These are phyloP conservation scores for Penicillium manginii DNA, from an alignment of 495 filamentous ascomycete species.

Conservation along the genomic window DNA sequence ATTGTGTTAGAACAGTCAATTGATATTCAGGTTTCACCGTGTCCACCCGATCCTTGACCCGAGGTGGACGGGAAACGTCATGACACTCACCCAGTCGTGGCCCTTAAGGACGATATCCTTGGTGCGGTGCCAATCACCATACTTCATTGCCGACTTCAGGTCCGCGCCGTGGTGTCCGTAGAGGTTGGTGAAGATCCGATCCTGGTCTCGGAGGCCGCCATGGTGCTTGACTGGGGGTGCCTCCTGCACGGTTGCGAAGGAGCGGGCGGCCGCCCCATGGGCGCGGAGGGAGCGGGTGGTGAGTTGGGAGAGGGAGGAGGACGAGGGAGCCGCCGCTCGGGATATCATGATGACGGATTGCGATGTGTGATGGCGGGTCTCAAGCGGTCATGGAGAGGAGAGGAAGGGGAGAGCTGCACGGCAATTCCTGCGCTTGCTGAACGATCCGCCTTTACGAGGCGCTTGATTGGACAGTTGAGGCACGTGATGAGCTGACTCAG, in stretches of 20 bases:
- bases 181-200: constrained; percentile 98
- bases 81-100: constrained; percentile 80
- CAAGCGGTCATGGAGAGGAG: constrained; percentile 33
- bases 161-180: constrained; percentile 91
- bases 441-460: constrained; percentile 48
- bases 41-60: constrained; percentile 10
- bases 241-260: constrained; percentile 90
- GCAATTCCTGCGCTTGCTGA: constrained; percentile 54
- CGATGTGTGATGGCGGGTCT: constrained; percentile 32
- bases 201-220: constrained; percentile 90
- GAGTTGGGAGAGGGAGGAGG: constrained; percentile 54
- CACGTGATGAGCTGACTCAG: constrained; percentile 39
- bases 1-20: constrained; percentile 26
- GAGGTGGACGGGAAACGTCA: constrained; percentile 4
- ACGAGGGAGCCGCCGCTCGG: constrained; percentile 53
- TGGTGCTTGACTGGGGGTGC: constrained; percentile 71
- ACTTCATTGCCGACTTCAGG: constrained; percentile 93
- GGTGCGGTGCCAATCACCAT: constrained; percentile 98
- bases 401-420: constrained; percentile 36
- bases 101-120: constrained; percentile 98
- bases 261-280: constrained; percentile 58
- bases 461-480: constrained; percentile 39
- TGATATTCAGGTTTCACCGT: constrained; percentile 1
- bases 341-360: constrained; percentile 53
- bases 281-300: constrained; percentile 60